Conservation (phyloP, 1,284 basidiomycete genomes). For the Pseudozyma thailandica region DNA sequence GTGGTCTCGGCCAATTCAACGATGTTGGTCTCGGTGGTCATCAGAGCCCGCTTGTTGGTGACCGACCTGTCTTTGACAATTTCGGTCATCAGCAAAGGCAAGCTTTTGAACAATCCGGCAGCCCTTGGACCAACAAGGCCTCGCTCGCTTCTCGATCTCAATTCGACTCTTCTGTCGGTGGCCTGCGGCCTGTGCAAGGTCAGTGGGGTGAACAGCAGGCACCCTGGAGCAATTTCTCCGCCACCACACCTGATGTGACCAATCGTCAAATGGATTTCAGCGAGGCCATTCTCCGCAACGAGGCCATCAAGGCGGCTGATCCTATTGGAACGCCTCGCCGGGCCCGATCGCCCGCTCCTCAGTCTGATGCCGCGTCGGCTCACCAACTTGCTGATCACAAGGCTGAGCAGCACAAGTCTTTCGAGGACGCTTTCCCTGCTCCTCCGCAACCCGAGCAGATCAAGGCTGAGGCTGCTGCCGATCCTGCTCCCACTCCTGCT, state of each 20-base stretch:
- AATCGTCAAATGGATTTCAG: constrained; percentile 41
- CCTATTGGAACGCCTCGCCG: constrained; percentile 52
- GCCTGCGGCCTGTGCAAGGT: constrained; percentile 22
- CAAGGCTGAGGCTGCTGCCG: background rate
- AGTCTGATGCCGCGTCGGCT: constrained; percentile 11
- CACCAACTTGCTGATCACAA: constrained; percentile 18
- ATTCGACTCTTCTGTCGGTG: constrained; percentile 17
- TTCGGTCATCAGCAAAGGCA: constrained; percentile 30
- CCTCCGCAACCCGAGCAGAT: constrained; percentile 10
- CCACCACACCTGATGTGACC: constrained; percentile 35
- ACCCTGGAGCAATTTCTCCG: constrained; percentile 25
- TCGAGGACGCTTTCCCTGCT: constrained; percentile 44
- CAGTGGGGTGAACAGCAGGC: constrained; percentile 46
- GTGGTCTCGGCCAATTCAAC: constrained; percentile 38
- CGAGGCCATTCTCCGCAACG: constrained; percentile 35
- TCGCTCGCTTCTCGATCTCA: constrained; percentile 39
- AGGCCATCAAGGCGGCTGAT: constrained; percentile 33
- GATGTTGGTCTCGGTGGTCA: constrained; percentile 34
- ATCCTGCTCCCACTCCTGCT: constrained; percentile 3
- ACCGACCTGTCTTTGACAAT: constrained; percentile 35
- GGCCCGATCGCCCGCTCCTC: constrained; percentile 43
- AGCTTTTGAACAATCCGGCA: constrained; percentile 29
- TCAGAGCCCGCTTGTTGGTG: constrained; percentile 34
- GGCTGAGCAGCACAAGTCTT: constrained; percentile 36
- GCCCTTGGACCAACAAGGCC: constrained; percentile 42